Base-by-base conservation (phyloP, 2,329 filamentous ascomycete genomes). In the Verticillium longisporum region DNA sequence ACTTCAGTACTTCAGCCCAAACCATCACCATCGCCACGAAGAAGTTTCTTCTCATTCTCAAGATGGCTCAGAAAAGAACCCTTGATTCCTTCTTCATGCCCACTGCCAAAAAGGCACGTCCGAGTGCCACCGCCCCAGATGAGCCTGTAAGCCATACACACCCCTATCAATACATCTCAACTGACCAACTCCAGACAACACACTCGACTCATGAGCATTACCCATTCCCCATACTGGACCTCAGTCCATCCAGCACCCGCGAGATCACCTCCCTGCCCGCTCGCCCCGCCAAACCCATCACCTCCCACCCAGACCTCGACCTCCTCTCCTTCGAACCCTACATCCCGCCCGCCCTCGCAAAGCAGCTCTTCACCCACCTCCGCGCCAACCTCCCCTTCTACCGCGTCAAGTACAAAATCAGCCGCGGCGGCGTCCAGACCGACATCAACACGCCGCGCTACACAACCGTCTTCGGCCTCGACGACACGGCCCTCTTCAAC, bases 281-380 rank as follows among this genome's bases (percentile, higher is more conserved):
- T 1, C 74, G 79, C 21, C 77, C 83, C 62, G 83, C 80, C 1
- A 79, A 75, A 55, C 67, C 71, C 2, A 88, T 92, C 65, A 85
- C 85, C 66, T 80, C 91, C 68, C 85, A 89, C 67, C 82, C 84
- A 0, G 83, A 92, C 64, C 80, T 93, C 0, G 88, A 93, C 69
- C 78, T 94, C 0, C 74, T 93, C 9, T 91, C 91, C 73, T 93
- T 88, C 70, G 82, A 91, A 67, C 89, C 90, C 0, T 93, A 89
- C 65, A 80, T 93, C 4, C 82, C 87, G 0, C 74, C 78, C 2
- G 72, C 80, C 13, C 77, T 84, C 11, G 79, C 84, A 21, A 78
- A 79, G 3, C 77, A 83, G 4, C 73, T 92, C 0, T 94, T 93
- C 72, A 75, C 85, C 14, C 92, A 92, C 68, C 79, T 94, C 1